These are phyloP conservation scores for Papilionanthe hybrid DNA, from an alignment of 116 monocot species.

Conservation along the genomic window DNA sequence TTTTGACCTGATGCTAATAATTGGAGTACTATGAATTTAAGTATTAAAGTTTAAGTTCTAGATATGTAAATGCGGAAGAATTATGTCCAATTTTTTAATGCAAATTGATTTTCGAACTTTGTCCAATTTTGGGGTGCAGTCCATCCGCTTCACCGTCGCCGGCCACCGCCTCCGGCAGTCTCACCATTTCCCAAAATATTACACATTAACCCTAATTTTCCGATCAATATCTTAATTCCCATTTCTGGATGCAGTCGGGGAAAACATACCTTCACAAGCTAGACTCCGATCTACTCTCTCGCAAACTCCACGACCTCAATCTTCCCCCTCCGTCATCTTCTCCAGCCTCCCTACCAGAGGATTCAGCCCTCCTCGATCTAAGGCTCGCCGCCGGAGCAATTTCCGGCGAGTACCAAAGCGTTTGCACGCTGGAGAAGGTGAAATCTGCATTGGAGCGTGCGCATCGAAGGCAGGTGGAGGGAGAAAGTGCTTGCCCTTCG, in stretches of 20 bases:
- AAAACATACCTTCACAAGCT: conserved; percentile 23
- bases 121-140: too few species aligned
- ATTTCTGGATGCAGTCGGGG: conserved; percentile 18
- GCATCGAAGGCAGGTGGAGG: background rate
- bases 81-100: too few species aligned
- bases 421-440: conserved; percentile 79
- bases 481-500: background rate
- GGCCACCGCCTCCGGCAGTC: background rate
- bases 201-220: background rate
- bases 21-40: too few species aligned
- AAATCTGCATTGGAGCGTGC: conserved; percentile 52
- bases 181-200: background rate
- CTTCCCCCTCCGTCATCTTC: conserved; percentile 23
- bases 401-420: conserved; percentile 45
- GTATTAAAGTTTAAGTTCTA: too few species aligned
- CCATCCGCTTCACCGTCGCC: background rate
- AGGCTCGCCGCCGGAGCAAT: conserved; percentile 16
- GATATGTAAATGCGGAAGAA: too few species aligned
- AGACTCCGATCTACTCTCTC: background rate
- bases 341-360: conserved; percentile 8
- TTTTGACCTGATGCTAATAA: too few species aligned
- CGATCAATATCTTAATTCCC: background rate
- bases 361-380: conserved; percentile 30
- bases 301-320: conserved; percentile 37
- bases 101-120: too few species aligned